Conservation (phyloP, 1,139 yeast species). For the Oligophagozyma castellii region DNA sequence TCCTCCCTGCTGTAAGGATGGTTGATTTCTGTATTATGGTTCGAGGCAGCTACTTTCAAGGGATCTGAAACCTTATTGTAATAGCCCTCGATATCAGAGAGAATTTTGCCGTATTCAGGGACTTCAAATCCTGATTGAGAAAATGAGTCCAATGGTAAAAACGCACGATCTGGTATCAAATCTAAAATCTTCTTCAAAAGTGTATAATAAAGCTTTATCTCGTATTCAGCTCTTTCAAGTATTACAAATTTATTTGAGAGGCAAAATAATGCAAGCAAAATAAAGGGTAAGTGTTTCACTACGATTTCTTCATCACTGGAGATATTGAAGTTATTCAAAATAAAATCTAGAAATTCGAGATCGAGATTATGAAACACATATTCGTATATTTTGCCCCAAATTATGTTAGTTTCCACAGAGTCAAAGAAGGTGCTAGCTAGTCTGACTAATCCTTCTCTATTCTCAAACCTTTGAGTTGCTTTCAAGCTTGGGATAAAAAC, state of each 20-base stretch:
- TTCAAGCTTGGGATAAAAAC: slow-evolving; percentile 52
- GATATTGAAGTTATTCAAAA: slow-evolving; percentile 53
- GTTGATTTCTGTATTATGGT: slow-evolving; percentile 9
- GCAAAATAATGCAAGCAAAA: slow-evolving; percentile 36
- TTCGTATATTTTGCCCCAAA: slow-evolving; percentile 55
- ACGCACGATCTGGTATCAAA: slow-evolving; percentile 47
- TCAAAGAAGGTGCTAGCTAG: slow-evolving; percentile 65
- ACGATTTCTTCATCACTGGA: slow-evolving; percentile 71
- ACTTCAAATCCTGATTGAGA: slow-evolving; percentile 9
- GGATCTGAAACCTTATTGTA: slow-evolving; percentile 21
- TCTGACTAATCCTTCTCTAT: slow-evolving; percentile 32
- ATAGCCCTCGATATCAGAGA: slow-evolving; percentile 24
- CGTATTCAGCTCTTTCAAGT: slow-evolving; percentile 1
- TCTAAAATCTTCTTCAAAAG: slow-evolving; percentile 24
- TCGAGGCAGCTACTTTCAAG: slow-evolving; percentile 5
- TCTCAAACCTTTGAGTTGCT: slow-evolving; percentile 24
- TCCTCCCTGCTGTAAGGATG: slow-evolving; percentile 35
- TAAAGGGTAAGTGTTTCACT: slow-evolving; percentile 60
- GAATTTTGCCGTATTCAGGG: too few relatives aligned
- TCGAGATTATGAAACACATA: slow-evolving; percentile 24
- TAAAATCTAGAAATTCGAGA: slow-evolving; percentile 39
- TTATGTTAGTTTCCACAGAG: slow-evolving; percentile 64
- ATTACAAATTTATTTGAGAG: slow-evolving; percentile 4
- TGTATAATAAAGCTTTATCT: not conserved
- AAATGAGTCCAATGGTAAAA: slow-evolving; percentile 32